Base-by-base conservation (phyloP, 192 early-diverging fungal genomes). In the Coemansia biformis region DNA sequence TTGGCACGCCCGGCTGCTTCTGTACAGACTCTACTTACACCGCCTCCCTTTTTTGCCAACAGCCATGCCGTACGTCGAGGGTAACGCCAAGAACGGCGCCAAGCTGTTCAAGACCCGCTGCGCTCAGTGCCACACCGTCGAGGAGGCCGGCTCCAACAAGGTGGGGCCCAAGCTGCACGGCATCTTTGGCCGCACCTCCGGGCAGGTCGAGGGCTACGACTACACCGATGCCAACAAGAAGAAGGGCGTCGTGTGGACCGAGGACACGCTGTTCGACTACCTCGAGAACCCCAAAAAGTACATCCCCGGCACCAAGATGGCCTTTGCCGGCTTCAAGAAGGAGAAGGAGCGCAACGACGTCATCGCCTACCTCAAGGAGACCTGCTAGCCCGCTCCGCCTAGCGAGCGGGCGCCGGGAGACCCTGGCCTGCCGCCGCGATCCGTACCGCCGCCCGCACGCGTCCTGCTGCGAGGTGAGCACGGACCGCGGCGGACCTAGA, bases 251-350 rank as follows among this genome's bases (percentile, higher is more conserved):
- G 53, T 44, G n/a, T 98, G 95, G 95, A 42, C 49, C 40, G 90
- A 95, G 54, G 74, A 98, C 46, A 86, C 91, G 46, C 83, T 98
- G 60, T 98, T 95, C 71, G 81, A 86, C 22, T 96, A 98, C 83
- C 83, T 90, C 37, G 91, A 93, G 85, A 96, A 98, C 85, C 95
- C 95, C 57, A 98, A 96, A 83, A 98, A 93, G 88, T 90, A 86
- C 70, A 89, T 90, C 51, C 86, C 83, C 26, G 86, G 87, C 40
- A 98, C 95, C 54, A 94, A 93, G 87, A 98, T 98, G 95, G 92
- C 93, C 47, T 98, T 98, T 73, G 88, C 88, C 50, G 63, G 73
- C 28, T 79, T 81, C 63, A 81, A 79, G 72, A 79, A 80, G 69
- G 43, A 51, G 30, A 82, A 87, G 75, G 86, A 90, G 30, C 81